Evolutionary conservation across 192 early-diverging fungal genomes (phyloP), one percentile per base, ranked within the genome.

Genomic region (Coemansia guatemalensis): DNA sequence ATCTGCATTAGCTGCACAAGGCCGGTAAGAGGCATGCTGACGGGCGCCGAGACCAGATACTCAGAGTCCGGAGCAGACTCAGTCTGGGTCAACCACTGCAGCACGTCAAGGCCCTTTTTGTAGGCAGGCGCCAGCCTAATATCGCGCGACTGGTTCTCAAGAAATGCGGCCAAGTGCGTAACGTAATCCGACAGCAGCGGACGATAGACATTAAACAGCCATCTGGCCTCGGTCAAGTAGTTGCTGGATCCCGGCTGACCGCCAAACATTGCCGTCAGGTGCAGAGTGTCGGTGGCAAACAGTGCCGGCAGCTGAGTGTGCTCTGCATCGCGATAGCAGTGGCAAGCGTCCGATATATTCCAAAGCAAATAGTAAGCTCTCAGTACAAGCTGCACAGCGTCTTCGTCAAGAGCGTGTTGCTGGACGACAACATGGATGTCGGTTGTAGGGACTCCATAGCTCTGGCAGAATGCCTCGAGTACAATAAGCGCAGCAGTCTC

Each of bases 1-100:
- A 92, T 69, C 18, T 94, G 88, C 68, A 93, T 83, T 21, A 98
- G 79, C 81, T 98, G 95, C 17, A 89, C 87, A 27, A 98, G 77
- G 27, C 92, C 95, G 56, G 95, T 91, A 54, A 96, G 74, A 7
- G 93, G 92, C 17, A 93, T 71, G 61, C 85, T 86, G 8, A 95
- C 85, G 6, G 91, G 87, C 0, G 87, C 88, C n/a, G 85, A 84
- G 5, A 90, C 66, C 12, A 94, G 66, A 53, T 90, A 88, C 24
- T 87, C 85, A 44, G 85, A 78, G 73, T 86, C 85, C 22, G 94
- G 95, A 48, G 84, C 61, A 5, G 82, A 68, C 56, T 83, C 85
- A 21, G 85, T 84, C 55, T 84, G 73, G 22, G 83, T 64, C n/a
- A 95, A 72, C 94, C 94, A 95, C 11, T 71, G 64, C 49, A 89